Conservation (phyloP, 192 early-diverging fungal genomes). For the Martensiomyces pterosporus region DNA sequence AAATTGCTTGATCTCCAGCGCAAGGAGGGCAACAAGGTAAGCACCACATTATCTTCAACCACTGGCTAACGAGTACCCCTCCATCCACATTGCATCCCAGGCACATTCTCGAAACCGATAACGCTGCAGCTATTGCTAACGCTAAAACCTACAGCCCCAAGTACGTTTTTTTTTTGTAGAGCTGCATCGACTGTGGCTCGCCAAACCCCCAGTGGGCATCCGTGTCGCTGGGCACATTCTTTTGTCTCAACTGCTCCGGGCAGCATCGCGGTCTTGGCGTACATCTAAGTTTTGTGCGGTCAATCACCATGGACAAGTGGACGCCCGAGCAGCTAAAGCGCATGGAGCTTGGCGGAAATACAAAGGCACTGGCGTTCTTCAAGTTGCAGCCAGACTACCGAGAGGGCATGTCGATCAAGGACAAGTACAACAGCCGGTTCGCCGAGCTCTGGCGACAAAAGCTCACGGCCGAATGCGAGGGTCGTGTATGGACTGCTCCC, state of each 20-base stretch:
- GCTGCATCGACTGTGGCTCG: constrained; percentile 87
- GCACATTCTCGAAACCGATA: no score
- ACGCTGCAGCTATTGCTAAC: not conserved
- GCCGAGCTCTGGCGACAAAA: constrained; percentile 86
- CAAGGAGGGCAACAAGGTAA: constrained; percentile 41
- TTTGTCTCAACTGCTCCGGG: constrained; percentile 93
- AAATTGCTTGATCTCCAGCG: constrained; percentile 34
- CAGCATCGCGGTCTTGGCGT: constrained; percentile 82
- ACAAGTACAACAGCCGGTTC: constrained; percentile 87
- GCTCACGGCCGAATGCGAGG: constrained; percentile 71
- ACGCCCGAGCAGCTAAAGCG: constrained; percentile 89
- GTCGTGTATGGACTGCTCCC: constrained; percentile 47
- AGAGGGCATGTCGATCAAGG: constrained; percentile 67
- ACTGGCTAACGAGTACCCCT: not conserved
- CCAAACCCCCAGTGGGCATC: constrained; percentile 88
- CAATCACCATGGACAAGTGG: constrained; percentile 98
- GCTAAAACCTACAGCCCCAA: not conserved
- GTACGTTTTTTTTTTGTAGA: constrained; percentile 23
- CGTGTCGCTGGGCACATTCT: constrained; percentile 91
- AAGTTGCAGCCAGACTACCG: constrained; percentile 71
- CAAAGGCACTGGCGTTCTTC: constrained; percentile 82
- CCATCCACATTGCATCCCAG: not conserved
- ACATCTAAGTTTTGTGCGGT: constrained; percentile 92
- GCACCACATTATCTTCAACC: not conserved
- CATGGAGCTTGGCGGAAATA: constrained; percentile 92